phyloP scores from a whole-genome alignment of 768 basidiomycete species.

The Suillus tomentosus region DNA sequence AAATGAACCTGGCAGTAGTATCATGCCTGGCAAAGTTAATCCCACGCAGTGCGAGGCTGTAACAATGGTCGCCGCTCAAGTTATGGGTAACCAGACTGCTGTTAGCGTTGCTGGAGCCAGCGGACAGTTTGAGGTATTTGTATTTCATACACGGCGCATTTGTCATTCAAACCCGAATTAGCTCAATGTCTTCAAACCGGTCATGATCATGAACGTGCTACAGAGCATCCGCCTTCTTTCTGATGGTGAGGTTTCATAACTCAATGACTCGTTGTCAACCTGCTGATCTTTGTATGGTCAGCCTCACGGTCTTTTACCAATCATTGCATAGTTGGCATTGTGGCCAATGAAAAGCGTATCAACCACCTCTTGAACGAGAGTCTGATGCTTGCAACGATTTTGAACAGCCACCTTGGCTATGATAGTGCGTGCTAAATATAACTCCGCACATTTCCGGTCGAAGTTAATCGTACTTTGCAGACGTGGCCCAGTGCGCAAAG shows the following conservation, averaged over 20 bases:
- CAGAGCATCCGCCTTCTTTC: conserved; percentile 93
- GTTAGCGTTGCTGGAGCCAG: conserved; percentile 92
- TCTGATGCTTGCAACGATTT: conserved; percentile 95
- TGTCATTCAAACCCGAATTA: conserved; percentile 29
- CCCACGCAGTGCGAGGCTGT: conserved; percentile 99
- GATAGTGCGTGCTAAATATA: conserved; percentile 73
- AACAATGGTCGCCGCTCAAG: conserved; percentile 98
- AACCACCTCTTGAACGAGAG: conserved; percentile 88
- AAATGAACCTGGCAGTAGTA: conserved; percentile 98
- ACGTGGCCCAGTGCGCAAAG: conserved; percentile 98
- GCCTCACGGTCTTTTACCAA: conserved; percentile 92
- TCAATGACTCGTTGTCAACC: conserved; percentile 4
- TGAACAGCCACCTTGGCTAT: conserved; percentile 95
- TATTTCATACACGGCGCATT: conserved; percentile 11
- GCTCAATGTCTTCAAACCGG: conserved; percentile 99
- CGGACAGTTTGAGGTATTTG: conserved; percentile 92
- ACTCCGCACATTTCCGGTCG: not conserved
- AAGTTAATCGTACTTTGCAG: conserved; percentile 41
- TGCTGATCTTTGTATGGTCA: conserved; percentile 30
- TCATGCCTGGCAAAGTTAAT: conserved; percentile 99
- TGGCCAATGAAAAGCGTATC: conserved; percentile 96
- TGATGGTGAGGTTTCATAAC: conserved; percentile 61
- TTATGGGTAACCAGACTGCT: conserved; percentile 95
- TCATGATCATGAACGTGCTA: conserved; percentile 96
- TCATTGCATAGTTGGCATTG: conserved; percentile 95